Base-by-base conservation (phyloP, 2,329 filamentous ascomycete genomes). In the Onygena corvina region DNA sequence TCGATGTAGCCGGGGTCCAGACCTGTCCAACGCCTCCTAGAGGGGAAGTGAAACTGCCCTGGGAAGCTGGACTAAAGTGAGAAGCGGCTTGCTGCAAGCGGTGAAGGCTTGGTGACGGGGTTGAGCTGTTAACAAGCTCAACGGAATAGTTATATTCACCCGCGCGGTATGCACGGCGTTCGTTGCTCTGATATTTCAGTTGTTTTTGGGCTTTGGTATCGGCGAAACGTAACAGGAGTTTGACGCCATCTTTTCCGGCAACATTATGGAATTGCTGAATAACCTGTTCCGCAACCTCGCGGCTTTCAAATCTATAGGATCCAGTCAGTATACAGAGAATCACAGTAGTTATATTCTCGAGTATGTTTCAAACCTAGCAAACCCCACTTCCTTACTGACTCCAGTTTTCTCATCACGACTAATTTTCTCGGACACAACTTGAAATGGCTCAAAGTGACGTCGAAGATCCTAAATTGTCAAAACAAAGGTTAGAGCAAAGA, bases 121-220 rank as follows among this genome's bases (percentile, higher is more conserved):
- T 68, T 12, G 63, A 63, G 14, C 65, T 65, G 47, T 68, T 65
- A 11, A 71, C 68, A 30, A 71, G 64, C 52, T 71, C 70, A 42
- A 72, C 70, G 1, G 69, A 71, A 51, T 68, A 71, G 59, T 89
- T 89, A 70, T 96, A 96, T 71, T 96, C 92, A 51, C 92, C 92
- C 51, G 90, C 92, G 52, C 92, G 86, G 71, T 94, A 96, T 62
- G 94, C 87, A 53, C 92, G 88, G 51, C 89, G 86, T 64, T 94
- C 88, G 27, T 92, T 88, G 35, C 90, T 96, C 64, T 95, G 84
- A 56, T 92, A 84, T 76, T 98, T 98, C 58, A 98, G 76, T 63
- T 92, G 81, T 73, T 98, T 98, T 68, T 98, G 92, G 54, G 90
- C 85, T 49, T 92, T 86, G 31, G 92, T 98, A 63, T 98, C 92